Base-by-base conservation (phyloP, 2,329 filamentous ascomycete genomes). In the Diaporthe ampelina region DNA sequence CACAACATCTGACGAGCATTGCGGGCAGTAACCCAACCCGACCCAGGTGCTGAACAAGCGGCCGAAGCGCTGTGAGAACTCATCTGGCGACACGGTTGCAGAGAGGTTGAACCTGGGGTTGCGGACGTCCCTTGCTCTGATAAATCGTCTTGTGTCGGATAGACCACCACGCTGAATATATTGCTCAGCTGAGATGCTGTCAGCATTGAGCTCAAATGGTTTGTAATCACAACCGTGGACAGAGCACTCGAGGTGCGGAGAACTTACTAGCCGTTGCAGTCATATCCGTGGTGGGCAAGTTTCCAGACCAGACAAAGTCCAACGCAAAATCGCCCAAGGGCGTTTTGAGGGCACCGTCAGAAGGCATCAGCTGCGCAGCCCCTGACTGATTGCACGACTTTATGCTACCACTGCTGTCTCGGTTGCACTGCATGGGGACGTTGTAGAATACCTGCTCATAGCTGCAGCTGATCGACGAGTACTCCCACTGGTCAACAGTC, bases 31-130 rank as follows among this genome's bases (percentile, higher is more conserved):
- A 13, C 76, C 76, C 2, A 75, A 50, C 2, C 68, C 67, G 17
- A 77, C 56, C 71, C 74, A 76, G 10, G 72, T 74, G 67, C 76
- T 77, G 70, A 77, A 76, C 48, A 74, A 59, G n/a, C n/a, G 63
- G 24, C 72, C 75, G 43, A 77, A 77, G 17, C 43, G 57, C 19
- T 21, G 13, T 11, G 29, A 74, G 52, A 77, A 76, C 11, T 70
- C 59, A 2, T 40, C 48, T 3, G 73, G n/a, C 1, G 57, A 17
- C 1, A 74, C 61, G 19, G 56, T 57, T 15, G 63, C 50, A 19
- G 71, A 71, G 26, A 76, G 68, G 50, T 68, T 76, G 58, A 67
- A 56, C 15, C 43, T 48, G 24, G 65, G 26, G 21, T 71, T 45
- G 37, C 21, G 26, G 19, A 52, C 45, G 10, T 40, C 19, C 5